Evolutionary conservation across 192 early-diverging fungal genomes (phyloP), one percentile per base, ranked within the genome.

Genomic region (Lunasporangiospora selenospora): DNA sequence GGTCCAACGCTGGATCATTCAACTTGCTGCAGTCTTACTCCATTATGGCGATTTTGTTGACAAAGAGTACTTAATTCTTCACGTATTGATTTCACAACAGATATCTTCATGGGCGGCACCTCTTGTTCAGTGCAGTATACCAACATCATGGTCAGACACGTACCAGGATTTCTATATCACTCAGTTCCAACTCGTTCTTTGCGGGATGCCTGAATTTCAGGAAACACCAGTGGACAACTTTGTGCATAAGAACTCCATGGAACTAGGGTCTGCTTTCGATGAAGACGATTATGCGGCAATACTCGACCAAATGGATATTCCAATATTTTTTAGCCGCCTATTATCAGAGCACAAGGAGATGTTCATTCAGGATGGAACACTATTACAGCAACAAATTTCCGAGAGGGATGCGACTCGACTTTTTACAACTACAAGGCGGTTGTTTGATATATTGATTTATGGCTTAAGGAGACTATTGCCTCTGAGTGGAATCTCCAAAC

Each of bases 241-340:
- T n/a, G n/a, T n/a, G n/a, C n/a, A n/a, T n/a, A n/a, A n/a, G n/a
- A n/a, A n/a, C n/a, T n/a, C n/a, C n/a, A n/a, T n/a, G n/a, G n/a
- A n/a, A n/a, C 49, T 76, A 4, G 52, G 65, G 5, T 58, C 57
- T 4, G 33, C 38, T 1, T 12, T 67, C 36, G 60, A 63, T 19
- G 80, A 82, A 34, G 77, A 82, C 18, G 80, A 82, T 52, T 75
- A 65, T 21, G 45, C 75, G 16, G 69, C 62, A 5, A 39, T 79
- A 5, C 56, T 82, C 29, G 80, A 82, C 55, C 80, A 82, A 47
- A 41, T 82, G 34, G 69, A 63, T 16, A 44, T 82, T 0, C 34
- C 75, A 5, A 36, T 67, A 2, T 67, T 65, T 26, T 75, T 77
- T 30, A 69, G 62, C 46, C 67, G 52, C 0, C 8, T 67, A 26